Percentiles rank a stretch among this genome's conserved stretches.
phyloP scores from a whole-genome alignment of 306 rosid genomes.

The Arachis hypogaea region DNA sequence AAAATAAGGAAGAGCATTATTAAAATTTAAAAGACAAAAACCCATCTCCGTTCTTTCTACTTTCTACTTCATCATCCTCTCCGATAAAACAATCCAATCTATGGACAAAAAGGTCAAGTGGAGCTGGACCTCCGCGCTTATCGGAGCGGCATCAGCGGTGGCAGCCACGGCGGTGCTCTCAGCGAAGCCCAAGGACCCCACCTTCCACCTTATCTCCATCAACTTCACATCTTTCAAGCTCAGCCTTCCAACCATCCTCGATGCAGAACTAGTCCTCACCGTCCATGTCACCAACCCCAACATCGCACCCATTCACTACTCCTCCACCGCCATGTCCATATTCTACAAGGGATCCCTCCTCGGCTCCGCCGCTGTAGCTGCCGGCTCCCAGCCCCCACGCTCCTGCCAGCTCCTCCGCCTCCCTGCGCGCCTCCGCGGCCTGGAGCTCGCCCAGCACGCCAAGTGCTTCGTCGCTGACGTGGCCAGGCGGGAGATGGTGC shows the following conservation, averaged over 20 bases:
- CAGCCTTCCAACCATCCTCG: constrained; percentile 58
- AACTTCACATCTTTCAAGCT: constrained; percentile 71
- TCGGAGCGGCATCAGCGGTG: constrained; percentile 77
- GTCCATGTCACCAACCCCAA: constrained; percentile 93
- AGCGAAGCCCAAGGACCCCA: constrained; percentile 85
- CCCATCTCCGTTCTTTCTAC: no score
- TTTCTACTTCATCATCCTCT: neutral
- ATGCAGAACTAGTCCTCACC: constrained; percentile 71
- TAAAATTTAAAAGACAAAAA: no score
- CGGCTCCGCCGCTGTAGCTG: constrained; percentile 73
- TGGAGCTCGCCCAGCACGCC: constrained; percentile 68
- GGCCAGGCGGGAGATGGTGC: constrained; percentile 72
- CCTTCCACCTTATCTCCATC: constrained; percentile 73
- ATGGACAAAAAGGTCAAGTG: constrained; percentile 56
- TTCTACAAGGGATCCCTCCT: constrained; percentile 78
- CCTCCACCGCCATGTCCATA: constrained; percentile 85
- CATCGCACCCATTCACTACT: constrained; percentile 68
- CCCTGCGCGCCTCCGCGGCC: constrained; percentile 70
- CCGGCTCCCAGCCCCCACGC: constrained; percentile 73
- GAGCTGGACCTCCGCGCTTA: constrained; percentile 73
- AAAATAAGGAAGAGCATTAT: no score
- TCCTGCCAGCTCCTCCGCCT: constrained; percentile 78
- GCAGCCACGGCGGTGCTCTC: constrained; percentile 60
- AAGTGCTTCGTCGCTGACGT: constrained; percentile 58
- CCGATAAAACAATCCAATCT: neutral